Conservation (phyloP, 176 grass and related monocot species). For the Lolium multiflorum region DNA sequence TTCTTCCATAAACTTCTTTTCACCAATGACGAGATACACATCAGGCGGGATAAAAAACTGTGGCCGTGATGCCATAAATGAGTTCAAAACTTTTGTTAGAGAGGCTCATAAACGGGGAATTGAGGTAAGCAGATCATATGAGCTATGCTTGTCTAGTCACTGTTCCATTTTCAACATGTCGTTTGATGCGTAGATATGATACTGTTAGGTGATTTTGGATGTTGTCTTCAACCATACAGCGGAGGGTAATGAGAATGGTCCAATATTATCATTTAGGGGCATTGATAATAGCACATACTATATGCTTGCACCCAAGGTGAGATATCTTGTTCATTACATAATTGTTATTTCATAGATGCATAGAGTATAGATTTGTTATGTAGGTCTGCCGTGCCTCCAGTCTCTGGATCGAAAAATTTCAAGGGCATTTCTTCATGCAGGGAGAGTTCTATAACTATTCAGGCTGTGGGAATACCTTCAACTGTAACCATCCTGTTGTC, state of each 20-base stretch:
- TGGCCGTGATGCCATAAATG: conserved; percentile 85
- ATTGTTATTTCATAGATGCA: conserved; percentile 26
- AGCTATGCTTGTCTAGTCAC: conserved; percentile 7
- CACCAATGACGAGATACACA: conserved; percentile 91
- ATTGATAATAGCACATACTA: conserved; percentile 96
- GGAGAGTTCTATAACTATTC: conserved; percentile 98
- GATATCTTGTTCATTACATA: not conserved
- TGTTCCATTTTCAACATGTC: not conserved
- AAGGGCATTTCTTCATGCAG: conserved; percentile 59
- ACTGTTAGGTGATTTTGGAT: conserved; percentile 83
- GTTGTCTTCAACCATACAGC: conserved; percentile 99
- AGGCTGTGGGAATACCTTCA: conserved; percentile 98
- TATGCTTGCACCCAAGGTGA: conserved; percentile 97
- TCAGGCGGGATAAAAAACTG: conserved; percentile 61
- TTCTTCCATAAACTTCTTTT: conserved; percentile 93
- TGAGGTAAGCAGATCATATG: conserved; percentile 66
- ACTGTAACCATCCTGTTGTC: conserved; percentile 97
- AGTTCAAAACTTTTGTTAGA: conserved; percentile 87
- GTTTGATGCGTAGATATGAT: conserved; percentile 40
- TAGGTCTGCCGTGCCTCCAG: conserved; percentile 1
- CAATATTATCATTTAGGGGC: conserved; percentile 93
- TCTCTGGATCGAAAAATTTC: conserved; percentile 19
- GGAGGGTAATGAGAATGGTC: conserved; percentile 97
- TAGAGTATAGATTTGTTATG: conserved; percentile 17
- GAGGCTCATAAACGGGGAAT: conserved; percentile 95